Base-by-base conservation (phyloP, 495 filamentous ascomycete genomes). In the Hypoxylon fuscum region DNA sequence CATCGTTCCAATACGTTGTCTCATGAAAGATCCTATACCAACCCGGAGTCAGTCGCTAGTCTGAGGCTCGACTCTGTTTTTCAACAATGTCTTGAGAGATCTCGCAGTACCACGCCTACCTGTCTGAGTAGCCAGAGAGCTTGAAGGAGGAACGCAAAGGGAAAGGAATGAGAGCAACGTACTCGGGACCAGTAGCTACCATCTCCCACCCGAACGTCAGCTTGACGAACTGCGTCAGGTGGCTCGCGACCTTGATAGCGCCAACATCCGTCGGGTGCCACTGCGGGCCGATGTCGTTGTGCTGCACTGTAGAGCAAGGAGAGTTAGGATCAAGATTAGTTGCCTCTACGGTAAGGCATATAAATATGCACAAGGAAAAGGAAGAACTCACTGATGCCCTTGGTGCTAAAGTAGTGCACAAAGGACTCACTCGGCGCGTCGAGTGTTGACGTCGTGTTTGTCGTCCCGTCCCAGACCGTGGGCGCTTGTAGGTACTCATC, bases 401-500 rank as follows among this genome's bases (percentile, higher is more conserved):
- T 83, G 2, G 86, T 89, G 68, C 87, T 84, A 70, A 90, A 90
- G 62, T 87, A 87, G 72, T 88, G 83, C 22, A 90, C 86, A 50
- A 86, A 90, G 0, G 82, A 77, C 32, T 76, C 68, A 11, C 68
- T 64, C 10, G 68, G 67, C 43, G 59, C 68, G 47, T 74, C 70
- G 1, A 70, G 72, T 5, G 41, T 72, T 20, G 68, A 74, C 10
- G 66, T 76, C 45, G 72, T 73, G 61, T 78, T 78, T 15, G 69
- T 79, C 22, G 75, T 68, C 15, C 71, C 77, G 55, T 82, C 76
- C 66, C 78, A 82, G 15, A 76, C 64, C 23, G 68, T 54, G 1
- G 75, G 75, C 43, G 79, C 74, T 6, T 47, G 57, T 15, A 82
- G 75, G 58, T 82, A 83, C 27, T 63, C 66, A 4, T 73, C 66